Evolutionary conservation across 1,284 basidiomycete genomes (phyloP).

Genomic region (Coriolopsis trogii): DNA sequence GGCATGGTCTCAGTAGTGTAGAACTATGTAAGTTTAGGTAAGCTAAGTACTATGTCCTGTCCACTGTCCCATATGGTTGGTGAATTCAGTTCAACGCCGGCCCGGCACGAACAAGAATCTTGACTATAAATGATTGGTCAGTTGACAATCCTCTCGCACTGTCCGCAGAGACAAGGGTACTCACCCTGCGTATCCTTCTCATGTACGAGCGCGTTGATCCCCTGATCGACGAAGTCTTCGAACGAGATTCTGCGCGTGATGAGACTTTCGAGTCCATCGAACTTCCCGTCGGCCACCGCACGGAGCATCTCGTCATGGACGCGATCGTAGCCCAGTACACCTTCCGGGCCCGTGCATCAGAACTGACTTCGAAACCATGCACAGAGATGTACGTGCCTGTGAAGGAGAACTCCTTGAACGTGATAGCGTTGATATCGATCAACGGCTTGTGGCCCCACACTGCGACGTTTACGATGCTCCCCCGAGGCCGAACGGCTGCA

Average conservation of each 20-base stretch:
- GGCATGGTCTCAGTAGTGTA: no score
- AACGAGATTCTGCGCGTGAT: slow-evolving; percentile 36
- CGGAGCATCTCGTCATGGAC: slow-evolving; percentile 33
- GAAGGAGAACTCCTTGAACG: slow-evolving; percentile 33
- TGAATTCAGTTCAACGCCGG: no score
- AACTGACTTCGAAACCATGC: no score
- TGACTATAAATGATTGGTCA: not conserved
- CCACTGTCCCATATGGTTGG: no score
- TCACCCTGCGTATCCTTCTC: slow-evolving; percentile 38
- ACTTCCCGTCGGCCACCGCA: slow-evolving; percentile 31
- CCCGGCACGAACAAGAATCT: no score
- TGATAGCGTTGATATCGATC: slow-evolving; percentile 31
- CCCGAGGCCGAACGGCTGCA: slow-evolving; percentile 29
- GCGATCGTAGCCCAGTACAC: slow-evolving; percentile 26
- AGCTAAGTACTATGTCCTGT: no score
- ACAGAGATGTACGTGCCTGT: slow-evolving; percentile 27
- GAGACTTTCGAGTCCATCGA: slow-evolving; percentile 29
- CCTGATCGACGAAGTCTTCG: slow-evolving; percentile 36
- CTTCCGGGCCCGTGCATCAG: not conserved
- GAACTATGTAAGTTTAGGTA: no score
- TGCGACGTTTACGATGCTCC: slow-evolving; percentile 34
- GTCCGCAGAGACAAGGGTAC: no score
- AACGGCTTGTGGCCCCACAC: slow-evolving; percentile 31
- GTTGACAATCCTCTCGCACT: not conserved
- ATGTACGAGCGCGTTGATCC: slow-evolving; percentile 34